Percentiles rank a stretch among this genome's conserved stretches.
These are phyloP conservation scores for Leccinellum luteum DNA, from an alignment of 768 basidiomycete genomes.

Conservation along the genomic window DNA sequence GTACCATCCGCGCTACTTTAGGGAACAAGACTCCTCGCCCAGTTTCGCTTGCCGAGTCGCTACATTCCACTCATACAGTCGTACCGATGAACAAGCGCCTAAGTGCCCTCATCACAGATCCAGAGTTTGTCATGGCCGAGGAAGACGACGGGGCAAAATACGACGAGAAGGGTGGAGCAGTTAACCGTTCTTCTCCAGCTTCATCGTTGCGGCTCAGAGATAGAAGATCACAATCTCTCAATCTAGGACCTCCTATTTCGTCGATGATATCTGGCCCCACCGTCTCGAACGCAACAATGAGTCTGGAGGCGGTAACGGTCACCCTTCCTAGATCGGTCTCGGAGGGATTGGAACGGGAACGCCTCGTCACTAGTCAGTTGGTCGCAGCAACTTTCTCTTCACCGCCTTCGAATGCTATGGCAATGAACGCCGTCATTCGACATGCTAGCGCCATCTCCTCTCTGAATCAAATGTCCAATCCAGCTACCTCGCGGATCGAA, in stretches of 20 bases:
- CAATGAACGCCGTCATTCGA: slow-evolving; percentile 28
- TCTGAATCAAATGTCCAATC: slow-evolving; percentile 24
- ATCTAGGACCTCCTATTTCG: slow-evolving; percentile 38
- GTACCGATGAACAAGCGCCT: slow-evolving; percentile 64
- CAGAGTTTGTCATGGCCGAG: slow-evolving; percentile 65
- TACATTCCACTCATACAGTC: slow-evolving; percentile 71
- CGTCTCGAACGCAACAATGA: slow-evolving; percentile 29
- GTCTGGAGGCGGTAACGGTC: slow-evolving; percentile 30
- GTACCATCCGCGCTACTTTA: slow-evolving; percentile 60
- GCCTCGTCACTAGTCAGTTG: slow-evolving; percentile 40
- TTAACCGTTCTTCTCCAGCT: slow-evolving; percentile 39
- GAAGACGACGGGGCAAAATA: slow-evolving; percentile 43
- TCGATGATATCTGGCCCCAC: slow-evolving; percentile 27
- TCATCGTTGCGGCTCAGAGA: slow-evolving; percentile 47
- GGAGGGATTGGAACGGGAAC: slow-evolving; percentile 38
- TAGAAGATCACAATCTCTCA: slow-evolving; percentile 66
- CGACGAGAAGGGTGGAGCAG: slow-evolving; percentile 16
- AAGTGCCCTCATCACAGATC: slow-evolving; percentile 65
- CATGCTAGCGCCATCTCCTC: slow-evolving; percentile 19
- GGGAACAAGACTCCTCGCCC: slow-evolving; percentile 59
- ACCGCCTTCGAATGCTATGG: slow-evolving; percentile 12
- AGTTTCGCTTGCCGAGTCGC: slow-evolving; percentile 74
- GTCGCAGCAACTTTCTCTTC: slow-evolving; percentile 42
- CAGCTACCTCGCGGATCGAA: slow-evolving; percentile 26
- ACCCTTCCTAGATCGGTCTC: slow-evolving; percentile 27